Evolutionary conservation across 2,329 filamentous ascomycete genomes (phyloP).

Genomic region (Pestalotiopsis sp.): DNA sequence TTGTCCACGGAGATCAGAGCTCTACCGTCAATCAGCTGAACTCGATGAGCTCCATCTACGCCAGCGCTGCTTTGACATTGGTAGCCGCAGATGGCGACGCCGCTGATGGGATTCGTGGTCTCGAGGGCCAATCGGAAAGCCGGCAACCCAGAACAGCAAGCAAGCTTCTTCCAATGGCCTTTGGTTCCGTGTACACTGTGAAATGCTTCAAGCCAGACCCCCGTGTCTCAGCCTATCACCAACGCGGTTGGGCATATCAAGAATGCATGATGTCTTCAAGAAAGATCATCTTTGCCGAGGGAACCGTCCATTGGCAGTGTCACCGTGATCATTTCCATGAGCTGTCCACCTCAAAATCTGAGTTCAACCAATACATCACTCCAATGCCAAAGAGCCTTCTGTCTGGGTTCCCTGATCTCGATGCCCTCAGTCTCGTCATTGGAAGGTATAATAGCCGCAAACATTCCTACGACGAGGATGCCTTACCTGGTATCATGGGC

Average conservation of each 20-base stretch:
- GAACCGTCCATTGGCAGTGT: neutral
- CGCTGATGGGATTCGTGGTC: neutral
- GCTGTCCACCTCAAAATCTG: neutral
- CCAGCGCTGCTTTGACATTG: constrained; percentile 1
- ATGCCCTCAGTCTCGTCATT: neutral
- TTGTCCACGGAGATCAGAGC: neutral
- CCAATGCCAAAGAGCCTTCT: neutral
- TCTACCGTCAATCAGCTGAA: neutral
- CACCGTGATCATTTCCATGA: neutral
- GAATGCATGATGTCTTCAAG: constrained; percentile 1
- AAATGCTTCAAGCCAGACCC: neutral
- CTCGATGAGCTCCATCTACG: constrained; percentile 1
- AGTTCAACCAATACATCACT: neutral
- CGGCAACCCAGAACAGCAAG: neutral
- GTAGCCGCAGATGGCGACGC: constrained; percentile 3
- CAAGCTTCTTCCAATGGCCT: neutral
- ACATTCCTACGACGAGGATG: constrained; percentile 1
- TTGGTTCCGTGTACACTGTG: neutral
- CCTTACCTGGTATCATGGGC: neutral
- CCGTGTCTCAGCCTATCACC: neutral
- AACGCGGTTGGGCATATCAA: constrained; percentile 11
- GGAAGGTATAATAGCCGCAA: neutral
- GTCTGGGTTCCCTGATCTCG: neutral
- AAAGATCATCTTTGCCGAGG: neutral
- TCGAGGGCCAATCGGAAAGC: neutral